Conservation (phyloP, 305 asterid species). For the Nicotiana rustica region DNA sequence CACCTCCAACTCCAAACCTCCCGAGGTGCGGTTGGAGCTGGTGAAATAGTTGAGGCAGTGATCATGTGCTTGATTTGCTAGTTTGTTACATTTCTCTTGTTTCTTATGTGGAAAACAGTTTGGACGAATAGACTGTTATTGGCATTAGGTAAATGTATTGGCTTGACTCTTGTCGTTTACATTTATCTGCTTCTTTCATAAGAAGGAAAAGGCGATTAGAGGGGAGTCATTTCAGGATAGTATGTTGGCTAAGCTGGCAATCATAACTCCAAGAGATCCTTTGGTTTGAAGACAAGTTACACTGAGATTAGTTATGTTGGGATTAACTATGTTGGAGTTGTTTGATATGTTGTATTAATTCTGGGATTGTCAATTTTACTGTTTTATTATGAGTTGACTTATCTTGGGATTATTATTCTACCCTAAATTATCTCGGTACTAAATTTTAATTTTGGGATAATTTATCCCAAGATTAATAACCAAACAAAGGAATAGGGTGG, state of each 20-base stretch:
- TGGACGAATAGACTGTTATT: slow-evolving; percentile 1
- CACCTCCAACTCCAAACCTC: background rate
- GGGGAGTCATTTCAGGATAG: background rate
- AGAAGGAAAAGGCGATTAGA: background rate
- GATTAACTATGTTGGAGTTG: too few relatives aligned
- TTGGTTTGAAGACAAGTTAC: too few relatives aligned
- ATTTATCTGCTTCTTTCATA: slow-evolving; percentile 7
- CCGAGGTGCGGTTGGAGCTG: background rate
- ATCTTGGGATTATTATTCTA: too few relatives aligned
- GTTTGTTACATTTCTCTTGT: slow-evolving; percentile 19
- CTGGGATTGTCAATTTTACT: too few relatives aligned
- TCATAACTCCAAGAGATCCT: background rate
- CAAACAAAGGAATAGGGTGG: too few relatives aligned
- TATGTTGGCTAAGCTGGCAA: background rate
- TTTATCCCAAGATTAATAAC: too few relatives aligned
- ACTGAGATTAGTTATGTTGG: too few relatives aligned
- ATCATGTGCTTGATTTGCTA: slow-evolving; percentile 26
- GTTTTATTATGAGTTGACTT: too few relatives aligned
- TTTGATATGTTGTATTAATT: too few relatives aligned
- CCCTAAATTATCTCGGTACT: too few relatives aligned
- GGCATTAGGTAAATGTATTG: slow-evolving; percentile 35
- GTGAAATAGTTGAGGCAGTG: background rate
- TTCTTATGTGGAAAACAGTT: background rate
- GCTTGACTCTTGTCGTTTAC: slow-evolving; percentile 5
- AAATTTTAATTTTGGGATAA: too few relatives aligned